Base-by-base conservation (phyloP, 768 basidiomycete species). In the Kwoniella dejecticola region DNA sequence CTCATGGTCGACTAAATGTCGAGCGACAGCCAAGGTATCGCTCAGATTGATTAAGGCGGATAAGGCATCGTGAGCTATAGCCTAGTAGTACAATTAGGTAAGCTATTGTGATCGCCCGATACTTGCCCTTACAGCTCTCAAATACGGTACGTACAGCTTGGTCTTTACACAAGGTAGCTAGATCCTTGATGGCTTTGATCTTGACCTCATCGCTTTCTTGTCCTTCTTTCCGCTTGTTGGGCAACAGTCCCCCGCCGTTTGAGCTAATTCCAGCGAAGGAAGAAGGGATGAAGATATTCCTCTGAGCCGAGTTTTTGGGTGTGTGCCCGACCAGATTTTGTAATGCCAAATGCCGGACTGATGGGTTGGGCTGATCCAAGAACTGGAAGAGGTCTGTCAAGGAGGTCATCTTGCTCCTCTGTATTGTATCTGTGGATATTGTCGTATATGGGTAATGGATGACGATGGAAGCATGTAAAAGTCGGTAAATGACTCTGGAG, bases 41-140 rank as follows among this genome's bases (percentile, higher is more conserved):
- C 92, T 90, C 31, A 98, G 84, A 80, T 98, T 98, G 76, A 97
- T 87, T 50, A 98, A 83, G 2, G 93, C 92, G 63, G 90, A 86
- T 77, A 97, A 89, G 2, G 95, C 95, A 81, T 96, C 93, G 70
- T 97, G 95, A 1, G 95, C 90, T 52, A 91, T 85, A 58, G 87
- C 85, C 91, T 96, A n/a, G n/a, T n/a, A n/a, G 70, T 33, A 0
- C 21, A 24, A 27, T 23, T 55, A 13, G 24, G 8, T 5, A 11
- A 3, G 3, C 5, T 27, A 4, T 31, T 26, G 52, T n/a, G 26
- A 15, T 19, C 46, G 12, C 74, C 84, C 49, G 66, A 88, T 91
- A 53, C n/a, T 19, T 38, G 33, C n/a, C n/a, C n/a, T 57, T 8
- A 19, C 13, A 17, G 11, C 3, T 8, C 4, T 24, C n/a, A 47